Evolutionary conservation across 768 basidiomycete species (phyloP).

Genomic region (Leccinum boreale): DNA sequence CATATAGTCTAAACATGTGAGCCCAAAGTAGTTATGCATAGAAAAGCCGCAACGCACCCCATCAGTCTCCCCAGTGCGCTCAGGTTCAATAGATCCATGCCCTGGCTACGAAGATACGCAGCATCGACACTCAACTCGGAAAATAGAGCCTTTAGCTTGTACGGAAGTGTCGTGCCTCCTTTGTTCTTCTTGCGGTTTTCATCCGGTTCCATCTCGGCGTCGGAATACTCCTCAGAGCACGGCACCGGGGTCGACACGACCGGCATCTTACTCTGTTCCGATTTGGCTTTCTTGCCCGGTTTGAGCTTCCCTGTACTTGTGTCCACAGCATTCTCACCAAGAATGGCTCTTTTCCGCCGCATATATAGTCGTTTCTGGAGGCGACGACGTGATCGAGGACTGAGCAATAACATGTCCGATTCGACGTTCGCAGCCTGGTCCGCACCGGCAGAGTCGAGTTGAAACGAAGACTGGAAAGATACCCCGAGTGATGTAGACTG

Average conservation of each 20-base stretch:
- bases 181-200: conserved; percentile 16
- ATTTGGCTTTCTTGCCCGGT: conserved; percentile 33
- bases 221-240: conserved; percentile 6
- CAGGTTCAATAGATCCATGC: conserved; percentile 42
- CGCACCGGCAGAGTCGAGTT: background rate
- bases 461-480: background rate
- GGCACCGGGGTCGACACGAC: conserved; percentile 8
- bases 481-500: background rate
- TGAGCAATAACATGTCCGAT: conserved; percentile 31
- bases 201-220: conserved; percentile 3
- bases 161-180: conserved; percentile 43
- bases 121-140: conserved; percentile 44
- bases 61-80: conserved; percentile 36
- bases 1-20: conserved; percentile 24
- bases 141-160: conserved; percentile 44
- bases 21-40: conserved; percentile 5
- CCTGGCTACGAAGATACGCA: conserved; percentile 38
- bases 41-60: conserved; percentile 35
- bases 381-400: conserved; percentile 52
- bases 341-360: conserved; percentile 63
- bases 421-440: background rate
- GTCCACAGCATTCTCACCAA: conserved; percentile 29
- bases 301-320: conserved; percentile 30
- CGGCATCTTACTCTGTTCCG: background rate
- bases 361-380: conserved; percentile 64